Conservation (phyloP, 805 yeast species). For the Zygosaccharomyces gambellarensis region DNA sequence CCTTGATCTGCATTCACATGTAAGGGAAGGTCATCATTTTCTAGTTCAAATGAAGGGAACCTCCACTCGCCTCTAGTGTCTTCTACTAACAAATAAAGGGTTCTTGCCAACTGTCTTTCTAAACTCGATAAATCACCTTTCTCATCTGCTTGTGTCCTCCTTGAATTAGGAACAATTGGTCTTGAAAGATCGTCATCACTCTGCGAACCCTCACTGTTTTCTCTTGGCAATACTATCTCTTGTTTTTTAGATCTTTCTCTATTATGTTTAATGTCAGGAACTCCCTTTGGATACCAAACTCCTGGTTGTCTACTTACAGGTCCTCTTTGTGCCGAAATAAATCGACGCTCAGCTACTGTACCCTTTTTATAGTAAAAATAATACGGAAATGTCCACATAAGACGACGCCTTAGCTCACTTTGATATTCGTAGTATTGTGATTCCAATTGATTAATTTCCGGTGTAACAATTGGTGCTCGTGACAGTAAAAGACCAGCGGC, state of each 20-base stretch:
- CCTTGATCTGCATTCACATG: slow-evolving; percentile 74
- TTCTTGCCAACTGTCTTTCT: slow-evolving; percentile 73
- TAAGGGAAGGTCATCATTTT: slow-evolving; percentile 47
- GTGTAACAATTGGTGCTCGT: slow-evolving; percentile 80
- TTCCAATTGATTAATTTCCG: slow-evolving; percentile 69
- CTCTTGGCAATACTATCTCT: slow-evolving; percentile 67
- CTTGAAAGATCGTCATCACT: slow-evolving; percentile 57
- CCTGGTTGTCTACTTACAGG: slow-evolving; percentile 71
- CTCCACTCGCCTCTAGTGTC: slow-evolving; percentile 51
- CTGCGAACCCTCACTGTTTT: slow-evolving; percentile 40
- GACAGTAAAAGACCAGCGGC: slow-evolving; percentile 61
- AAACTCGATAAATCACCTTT: slow-evolving; percentile 57
- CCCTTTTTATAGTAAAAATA: slow-evolving; percentile 90
- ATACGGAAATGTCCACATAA: slow-evolving; percentile 97
- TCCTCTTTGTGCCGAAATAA: slow-evolving; percentile 65
- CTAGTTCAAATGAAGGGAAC: slow-evolving; percentile 66
- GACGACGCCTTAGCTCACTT: slow-evolving; percentile 75
- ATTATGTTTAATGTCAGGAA: slow-evolving; percentile 79
- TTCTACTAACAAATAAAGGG: slow-evolving; percentile 70
- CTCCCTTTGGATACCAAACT: slow-evolving; percentile 75
- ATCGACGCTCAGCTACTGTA: slow-evolving; percentile 79
- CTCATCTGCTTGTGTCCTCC: slow-evolving; percentile 74
- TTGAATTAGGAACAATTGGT: slow-evolving; percentile 63
- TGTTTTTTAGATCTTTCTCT: slow-evolving; percentile 87
- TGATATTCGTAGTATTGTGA: slow-evolving; percentile 74